phyloP scores from a whole-genome alignment of 108 stramenopile species.

The Pseudonitzschia multistriata region DNA sequence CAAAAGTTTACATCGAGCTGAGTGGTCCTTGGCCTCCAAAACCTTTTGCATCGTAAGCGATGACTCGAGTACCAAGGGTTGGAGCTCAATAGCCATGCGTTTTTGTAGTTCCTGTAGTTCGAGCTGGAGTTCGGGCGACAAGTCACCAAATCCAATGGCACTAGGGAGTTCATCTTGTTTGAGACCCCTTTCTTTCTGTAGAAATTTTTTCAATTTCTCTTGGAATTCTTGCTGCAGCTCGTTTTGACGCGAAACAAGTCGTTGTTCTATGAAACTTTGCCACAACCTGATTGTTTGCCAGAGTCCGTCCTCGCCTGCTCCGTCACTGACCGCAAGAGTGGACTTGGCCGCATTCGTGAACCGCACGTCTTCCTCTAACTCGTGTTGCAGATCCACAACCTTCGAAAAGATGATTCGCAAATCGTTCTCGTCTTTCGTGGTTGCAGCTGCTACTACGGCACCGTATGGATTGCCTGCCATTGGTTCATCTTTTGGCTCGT shows the following conservation, averaged over 20 bases:
- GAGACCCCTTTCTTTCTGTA: conserved; percentile 67
- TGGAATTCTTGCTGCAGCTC: conserved; percentile 85
- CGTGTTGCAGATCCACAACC: conserved; percentile 75
- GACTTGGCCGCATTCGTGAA: conserved; percentile 66
- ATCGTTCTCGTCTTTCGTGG: conserved; percentile 46
- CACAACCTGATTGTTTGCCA: conserved; percentile 84
- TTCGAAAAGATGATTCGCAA: conserved; percentile 47
- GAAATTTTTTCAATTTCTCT: conserved; percentile 65
- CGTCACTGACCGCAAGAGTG: conserved; percentile 59
- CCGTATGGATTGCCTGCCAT: conserved; percentile 30
- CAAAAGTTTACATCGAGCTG: conserved; percentile 56
- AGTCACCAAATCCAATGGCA: conserved; percentile 76
- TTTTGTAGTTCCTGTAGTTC: conserved; percentile 78
- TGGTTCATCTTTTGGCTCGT: conserved; percentile 17
- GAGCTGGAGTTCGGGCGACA: conserved; percentile 65
- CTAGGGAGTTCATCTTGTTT: conserved; percentile 69
- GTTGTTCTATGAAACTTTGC: conserved; percentile 80
- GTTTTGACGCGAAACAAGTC: conserved; percentile 72
- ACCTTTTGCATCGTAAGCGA: conserved; percentile 85
- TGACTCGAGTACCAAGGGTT: conserved; percentile 71
- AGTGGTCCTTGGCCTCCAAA: conserved; percentile 69
- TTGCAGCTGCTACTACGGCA: conserved; percentile 27
- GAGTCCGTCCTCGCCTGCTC: conserved; percentile 60
- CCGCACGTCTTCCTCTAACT: conserved; percentile 79
- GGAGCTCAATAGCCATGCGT: conserved; percentile 69